Conservation (phyloP, 2,329 filamentous ascomycete species). For the Trichoderma arundinaceum region DNA sequence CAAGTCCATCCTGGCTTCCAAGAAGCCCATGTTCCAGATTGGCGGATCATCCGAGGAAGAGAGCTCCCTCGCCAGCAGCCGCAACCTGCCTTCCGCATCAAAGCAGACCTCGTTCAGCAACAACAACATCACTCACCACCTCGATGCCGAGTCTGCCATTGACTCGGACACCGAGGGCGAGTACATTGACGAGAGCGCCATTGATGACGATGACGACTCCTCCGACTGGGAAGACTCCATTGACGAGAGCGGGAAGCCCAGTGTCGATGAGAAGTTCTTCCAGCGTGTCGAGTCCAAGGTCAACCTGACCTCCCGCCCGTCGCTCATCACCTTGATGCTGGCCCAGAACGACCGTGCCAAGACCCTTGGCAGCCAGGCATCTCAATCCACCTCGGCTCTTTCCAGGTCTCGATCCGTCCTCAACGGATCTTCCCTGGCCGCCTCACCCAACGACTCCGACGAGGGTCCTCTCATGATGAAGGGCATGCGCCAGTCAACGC, state of each 20-base stretch:
- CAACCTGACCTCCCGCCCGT: constrained; percentile 83
- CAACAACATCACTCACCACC: constrained; percentile 71
- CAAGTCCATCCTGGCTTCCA: constrained; percentile 43
- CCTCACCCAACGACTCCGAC: constrained; percentile 64
- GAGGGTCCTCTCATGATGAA: constrained; percentile 69
- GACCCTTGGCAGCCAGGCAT: constrained; percentile 70
- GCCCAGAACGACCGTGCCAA: constrained; percentile 74
- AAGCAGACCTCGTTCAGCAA: constrained; percentile 82
- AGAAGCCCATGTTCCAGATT: constrained; percentile 57
- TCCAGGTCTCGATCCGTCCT: constrained; percentile 62
- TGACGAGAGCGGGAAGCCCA: constrained; percentile 82
- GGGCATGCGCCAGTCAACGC: constrained; percentile 56
- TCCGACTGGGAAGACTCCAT: constrained; percentile 70
- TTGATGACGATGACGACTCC: constrained; percentile 71
- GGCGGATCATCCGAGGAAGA: constrained; percentile 75
- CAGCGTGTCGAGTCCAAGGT: constrained; percentile 87
- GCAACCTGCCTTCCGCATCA: constrained; percentile 53
- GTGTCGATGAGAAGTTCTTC: constrained; percentile 83
- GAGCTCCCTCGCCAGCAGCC: constrained; percentile 68
- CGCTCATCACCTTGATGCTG: constrained; percentile 87
- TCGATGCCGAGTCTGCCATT: constrained; percentile 54
- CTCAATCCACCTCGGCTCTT: constrained; percentile 72
- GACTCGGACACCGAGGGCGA: constrained; percentile 57
- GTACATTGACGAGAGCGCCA: constrained; percentile 81
- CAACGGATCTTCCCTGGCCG: constrained; percentile 51